Conservation (phyloP, 306 rosid genomes). For the Spatholobus suberectus region DNA sequence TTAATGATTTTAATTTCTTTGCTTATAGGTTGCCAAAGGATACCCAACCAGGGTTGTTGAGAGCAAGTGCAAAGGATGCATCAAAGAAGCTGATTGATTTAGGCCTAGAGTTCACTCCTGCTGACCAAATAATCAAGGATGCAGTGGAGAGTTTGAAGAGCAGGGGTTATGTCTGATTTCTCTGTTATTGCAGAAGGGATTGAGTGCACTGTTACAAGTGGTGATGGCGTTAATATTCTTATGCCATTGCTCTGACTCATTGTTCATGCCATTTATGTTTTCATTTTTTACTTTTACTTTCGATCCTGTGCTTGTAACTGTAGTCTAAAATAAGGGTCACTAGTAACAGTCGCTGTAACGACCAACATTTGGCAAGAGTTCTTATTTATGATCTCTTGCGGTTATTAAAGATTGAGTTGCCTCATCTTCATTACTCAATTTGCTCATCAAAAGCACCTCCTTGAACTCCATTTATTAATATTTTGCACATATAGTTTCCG, state of each 20-base stretch:
- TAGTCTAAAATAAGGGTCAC: conserved; percentile 40
- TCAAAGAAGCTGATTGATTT: conserved; percentile 75
- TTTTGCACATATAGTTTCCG: neutral
- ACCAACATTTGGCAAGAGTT: neutral
- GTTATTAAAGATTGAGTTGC: neutral
- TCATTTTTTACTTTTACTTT: neutral
- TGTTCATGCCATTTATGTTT: neutral
- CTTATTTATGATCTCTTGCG: conserved; percentile 9
- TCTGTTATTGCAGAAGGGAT: neutral
- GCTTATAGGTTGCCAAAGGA: conserved; percentile 63
- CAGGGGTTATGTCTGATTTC: conserved; percentile 51
- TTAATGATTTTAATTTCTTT: neutral
- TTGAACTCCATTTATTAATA: neutral
- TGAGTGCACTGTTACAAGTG: conserved; percentile 30
- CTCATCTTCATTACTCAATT: neutral
- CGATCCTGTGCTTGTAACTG: neutral
- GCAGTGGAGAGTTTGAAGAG: conserved; percentile 72
- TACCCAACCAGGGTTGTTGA: conserved; percentile 74
- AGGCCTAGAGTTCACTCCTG: conserved; percentile 75
- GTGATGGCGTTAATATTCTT: neutral
- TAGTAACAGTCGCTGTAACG: conserved; percentile 1
- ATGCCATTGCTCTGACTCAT: neutral
- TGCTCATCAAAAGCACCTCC: neutral
- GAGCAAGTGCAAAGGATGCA: conserved; percentile 65
- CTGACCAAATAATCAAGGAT: conserved; percentile 83